Evolutionary conservation across 2,329 filamentous ascomycete species (phyloP).

Genomic region (Alternaria sp.): DNA sequence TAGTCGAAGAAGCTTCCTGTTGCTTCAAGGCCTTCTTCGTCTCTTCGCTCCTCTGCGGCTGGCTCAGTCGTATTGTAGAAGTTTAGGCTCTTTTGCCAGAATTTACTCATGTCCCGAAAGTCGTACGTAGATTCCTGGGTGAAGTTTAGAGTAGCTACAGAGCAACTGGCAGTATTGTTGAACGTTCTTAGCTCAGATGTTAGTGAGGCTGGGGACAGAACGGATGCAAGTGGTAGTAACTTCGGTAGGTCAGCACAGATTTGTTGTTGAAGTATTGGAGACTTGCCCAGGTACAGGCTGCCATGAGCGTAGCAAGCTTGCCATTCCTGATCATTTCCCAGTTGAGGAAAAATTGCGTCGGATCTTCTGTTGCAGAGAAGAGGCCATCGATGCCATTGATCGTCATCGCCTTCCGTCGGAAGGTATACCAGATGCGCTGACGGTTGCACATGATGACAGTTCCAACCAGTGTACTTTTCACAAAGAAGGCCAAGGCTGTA

Average conservation of each 20-base stretch:
- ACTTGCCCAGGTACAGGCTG: constrained; percentile 38
- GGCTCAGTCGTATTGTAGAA: constrained; percentile 47
- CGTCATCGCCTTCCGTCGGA: constrained; percentile 46
- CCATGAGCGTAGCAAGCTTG: constrained; percentile 47
- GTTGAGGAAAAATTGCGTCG: constrained; percentile 39
- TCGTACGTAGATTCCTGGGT: constrained; percentile 37
- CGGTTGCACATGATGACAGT: constrained; percentile 44
- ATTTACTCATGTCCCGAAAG: constrained; percentile 32
- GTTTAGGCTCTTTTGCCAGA: constrained; percentile 30
- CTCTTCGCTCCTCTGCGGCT: constrained; percentile 11
- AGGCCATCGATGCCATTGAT: constrained; percentile 47
- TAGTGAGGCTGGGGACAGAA: constrained; percentile 45
- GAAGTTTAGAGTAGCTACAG: constrained; percentile 42
- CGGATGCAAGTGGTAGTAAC: constrained; percentile 47
- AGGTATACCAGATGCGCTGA: constrained; percentile 48
- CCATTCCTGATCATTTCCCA: constrained; percentile 45
- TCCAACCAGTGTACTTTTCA: constrained; percentile 46
- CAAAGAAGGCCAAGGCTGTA: constrained; percentile 47
- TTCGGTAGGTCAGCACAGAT: constrained; percentile 22
- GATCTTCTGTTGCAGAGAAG: constrained; percentile 46
- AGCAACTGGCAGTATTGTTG: constrained; percentile 25
- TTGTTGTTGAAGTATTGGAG: too few species aligned
- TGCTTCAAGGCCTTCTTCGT: too few species aligned
- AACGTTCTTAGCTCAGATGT: constrained; percentile 37
- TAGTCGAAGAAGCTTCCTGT: too few species aligned